phyloP scores from a whole-genome alignment of 768 basidiomycete genomes.

The Mycena albidolilacea region DNA sequence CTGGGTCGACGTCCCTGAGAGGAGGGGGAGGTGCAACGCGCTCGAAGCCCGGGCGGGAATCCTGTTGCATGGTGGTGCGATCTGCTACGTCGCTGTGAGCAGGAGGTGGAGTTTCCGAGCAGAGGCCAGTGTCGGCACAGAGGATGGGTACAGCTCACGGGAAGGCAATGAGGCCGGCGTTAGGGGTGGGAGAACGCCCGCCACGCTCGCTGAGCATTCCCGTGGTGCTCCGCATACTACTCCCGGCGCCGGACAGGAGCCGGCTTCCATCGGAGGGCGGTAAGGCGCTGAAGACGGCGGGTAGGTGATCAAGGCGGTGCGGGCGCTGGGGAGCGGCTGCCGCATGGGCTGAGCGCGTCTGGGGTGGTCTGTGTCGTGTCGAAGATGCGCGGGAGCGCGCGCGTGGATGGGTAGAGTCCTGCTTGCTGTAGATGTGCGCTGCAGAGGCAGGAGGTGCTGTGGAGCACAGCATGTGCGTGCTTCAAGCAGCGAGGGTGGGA shows the following conservation, averaged over 20 bases:
- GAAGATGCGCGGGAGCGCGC: not conserved
- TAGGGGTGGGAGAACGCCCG: too few species aligned
- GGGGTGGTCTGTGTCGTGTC: not conserved
- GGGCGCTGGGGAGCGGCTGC: too few species aligned
- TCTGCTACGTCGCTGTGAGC: constrained; percentile 6
- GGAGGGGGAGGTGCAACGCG: not conserved
- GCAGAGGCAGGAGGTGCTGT: not conserved
- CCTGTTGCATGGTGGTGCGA: not conserved
- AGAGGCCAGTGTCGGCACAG: too few species aligned
- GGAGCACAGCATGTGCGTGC: not conserved
- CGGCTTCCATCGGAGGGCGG: not conserved
- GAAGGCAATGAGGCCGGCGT: too few species aligned
- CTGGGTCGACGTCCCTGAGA: not conserved
- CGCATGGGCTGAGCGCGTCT: not conserved
- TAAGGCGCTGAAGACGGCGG: not conserved
- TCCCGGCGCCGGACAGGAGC: not conserved
- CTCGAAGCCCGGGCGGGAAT: not conserved
- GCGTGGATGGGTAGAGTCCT: not conserved
- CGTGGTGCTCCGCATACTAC: not conserved
- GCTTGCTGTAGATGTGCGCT: not conserved
- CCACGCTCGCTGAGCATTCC: too few species aligned
- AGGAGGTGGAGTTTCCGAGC: constrained; percentile 1
- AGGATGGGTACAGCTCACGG: too few species aligned
- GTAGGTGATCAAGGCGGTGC: too few species aligned
- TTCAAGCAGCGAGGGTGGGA: not conserved